Evolutionary conservation across 768 basidiomycete species (phyloP).

Genomic region (Lactarius quietus): DNA sequence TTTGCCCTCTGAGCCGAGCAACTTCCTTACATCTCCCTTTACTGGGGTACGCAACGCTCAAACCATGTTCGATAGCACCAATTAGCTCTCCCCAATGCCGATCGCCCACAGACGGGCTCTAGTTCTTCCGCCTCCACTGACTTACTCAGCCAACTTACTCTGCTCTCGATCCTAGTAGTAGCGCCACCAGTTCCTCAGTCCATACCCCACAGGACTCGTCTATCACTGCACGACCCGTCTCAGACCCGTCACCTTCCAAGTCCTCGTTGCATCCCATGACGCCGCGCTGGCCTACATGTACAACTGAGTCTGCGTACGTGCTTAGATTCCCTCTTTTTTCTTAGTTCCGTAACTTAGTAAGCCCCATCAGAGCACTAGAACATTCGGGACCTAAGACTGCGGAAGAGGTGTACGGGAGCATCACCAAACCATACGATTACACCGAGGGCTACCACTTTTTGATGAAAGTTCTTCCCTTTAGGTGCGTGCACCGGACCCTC

Average conservation of each 20-base stretch:
- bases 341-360: conserved; percentile 14
- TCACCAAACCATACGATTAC: conserved; percentile 82
- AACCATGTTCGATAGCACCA: conserved; percentile 11
- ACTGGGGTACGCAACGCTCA: neutral
- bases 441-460: conserved; percentile 95
- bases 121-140: conserved; percentile 14
- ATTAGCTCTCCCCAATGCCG: conserved; percentile 5
- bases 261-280: conserved; percentile 21
- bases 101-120: conserved; percentile 9
- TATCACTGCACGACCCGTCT: neutral
- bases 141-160: conserved; percentile 17
- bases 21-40: conserved; percentile 18
- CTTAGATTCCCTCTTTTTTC: neutral
- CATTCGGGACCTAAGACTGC: conserved; percentile 25
- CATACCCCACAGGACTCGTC: conserved; percentile 13
- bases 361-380: conserved; percentile 19
- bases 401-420: conserved; percentile 56
- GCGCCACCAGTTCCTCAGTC: conserved; percentile 3
- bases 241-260: conserved; percentile 4
- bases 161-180: conserved; percentile 10
- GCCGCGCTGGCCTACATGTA: conserved; percentile 24
- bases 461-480: conserved; percentile 86
- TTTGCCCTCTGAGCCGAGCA: conserved; percentile 8
- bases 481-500: conserved; percentile 48
- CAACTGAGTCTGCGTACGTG: conserved; percentile 25